phyloP scores from a whole-genome alignment of 495 filamentous ascomycete species.

The Cenococcum geophilum region DNA sequence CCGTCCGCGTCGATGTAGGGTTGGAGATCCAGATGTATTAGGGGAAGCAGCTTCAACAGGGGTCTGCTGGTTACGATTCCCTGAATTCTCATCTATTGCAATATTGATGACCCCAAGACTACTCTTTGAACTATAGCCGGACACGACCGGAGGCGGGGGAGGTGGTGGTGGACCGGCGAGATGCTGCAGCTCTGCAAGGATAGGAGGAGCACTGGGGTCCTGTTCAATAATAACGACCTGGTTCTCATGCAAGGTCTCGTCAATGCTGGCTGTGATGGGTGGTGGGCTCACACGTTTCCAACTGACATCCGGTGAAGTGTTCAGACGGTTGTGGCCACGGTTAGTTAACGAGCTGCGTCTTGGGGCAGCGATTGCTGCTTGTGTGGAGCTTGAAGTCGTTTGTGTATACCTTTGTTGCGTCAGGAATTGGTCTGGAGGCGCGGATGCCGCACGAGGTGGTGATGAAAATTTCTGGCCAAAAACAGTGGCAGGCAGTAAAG shows the following conservation, averaged over 20 bases:
- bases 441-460: slow-evolving; percentile 35
- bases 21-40: slow-evolving; percentile 26
- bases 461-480: slow-evolving; percentile 22
- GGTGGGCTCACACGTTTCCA: slow-evolving; percentile 27
- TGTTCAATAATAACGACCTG: slow-evolving; percentile 36
- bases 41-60: slow-evolving; percentile 11
- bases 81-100: slow-evolving; percentile 36
- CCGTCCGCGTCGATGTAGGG: slow-evolving; percentile 35
- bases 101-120: slow-evolving; percentile 39
- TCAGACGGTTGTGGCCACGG: slow-evolving; percentile 23
- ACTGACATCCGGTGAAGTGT: slow-evolving; percentile 29
- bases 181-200: slow-evolving; percentile 82
- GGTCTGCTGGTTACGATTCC: slow-evolving; percentile 3
- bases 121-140: slow-evolving; percentile 19
- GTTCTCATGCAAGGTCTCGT: slow-evolving; percentile 53
- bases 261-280: slow-evolving; percentile 49
- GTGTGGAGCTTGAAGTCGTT: slow-evolving; percentile 12
- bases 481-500: slow-evolving; percentile 31
- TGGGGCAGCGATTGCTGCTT: background rate
- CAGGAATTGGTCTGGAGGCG: slow-evolving; percentile 34
- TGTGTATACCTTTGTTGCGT: slow-evolving; percentile 8
- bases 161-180: slow-evolving; percentile 62
- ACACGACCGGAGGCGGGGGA: slow-evolving; percentile 56
- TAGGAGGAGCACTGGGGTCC: slow-evolving; percentile 45
- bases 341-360: slow-evolving; percentile 26